phyloP scores from a whole-genome alignment of 345 rosid genomes.

The Citrus sp. region DNA sequence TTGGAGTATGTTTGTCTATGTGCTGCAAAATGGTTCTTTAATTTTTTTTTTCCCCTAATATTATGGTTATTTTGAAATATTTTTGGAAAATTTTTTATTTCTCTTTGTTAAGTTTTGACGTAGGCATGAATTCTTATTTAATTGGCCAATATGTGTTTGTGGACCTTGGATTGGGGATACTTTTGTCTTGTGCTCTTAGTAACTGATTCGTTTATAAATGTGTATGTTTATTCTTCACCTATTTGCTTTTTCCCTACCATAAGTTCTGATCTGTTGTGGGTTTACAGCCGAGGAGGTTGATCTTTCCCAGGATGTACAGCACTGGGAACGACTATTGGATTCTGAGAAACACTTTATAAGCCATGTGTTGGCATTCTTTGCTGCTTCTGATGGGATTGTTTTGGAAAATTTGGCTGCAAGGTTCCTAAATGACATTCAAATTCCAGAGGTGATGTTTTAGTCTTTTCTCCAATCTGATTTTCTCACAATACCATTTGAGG shows the following conservation, averaged over 20 bases:
- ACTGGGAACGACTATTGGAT: constrained; percentile 59
- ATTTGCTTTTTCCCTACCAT: neutral
- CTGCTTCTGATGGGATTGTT: constrained; percentile 94
- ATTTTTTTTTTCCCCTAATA: too few species aligned
- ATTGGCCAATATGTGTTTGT: neutral
- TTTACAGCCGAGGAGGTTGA: constrained; percentile 92
- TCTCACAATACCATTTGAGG: neutral
- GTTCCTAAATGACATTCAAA: constrained; percentile 79
- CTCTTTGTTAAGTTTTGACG: neutral
- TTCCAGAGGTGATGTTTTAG: constrained; percentile 62
- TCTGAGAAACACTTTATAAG: constrained; percentile 78
- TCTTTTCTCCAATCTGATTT: neutral
- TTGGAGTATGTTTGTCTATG: neutral
- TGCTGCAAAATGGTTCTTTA: neutral
- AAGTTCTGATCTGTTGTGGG: constrained; percentile 3
- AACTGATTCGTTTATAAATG: neutral
- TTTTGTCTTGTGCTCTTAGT: neutral
- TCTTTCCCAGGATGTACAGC: constrained; percentile 77
- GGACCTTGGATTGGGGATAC: neutral
- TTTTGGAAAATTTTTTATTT: too few species aligned
- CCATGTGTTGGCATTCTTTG: constrained; percentile 86
- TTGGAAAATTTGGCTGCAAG: constrained; percentile 88
- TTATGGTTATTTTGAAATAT: neutral
- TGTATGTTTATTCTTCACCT: neutral
- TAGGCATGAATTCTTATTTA: neutral